Base-by-base conservation (phyloP, 2,329 filamentous ascomycete genomes). In the Talaromyces funiculosus region DNA sequence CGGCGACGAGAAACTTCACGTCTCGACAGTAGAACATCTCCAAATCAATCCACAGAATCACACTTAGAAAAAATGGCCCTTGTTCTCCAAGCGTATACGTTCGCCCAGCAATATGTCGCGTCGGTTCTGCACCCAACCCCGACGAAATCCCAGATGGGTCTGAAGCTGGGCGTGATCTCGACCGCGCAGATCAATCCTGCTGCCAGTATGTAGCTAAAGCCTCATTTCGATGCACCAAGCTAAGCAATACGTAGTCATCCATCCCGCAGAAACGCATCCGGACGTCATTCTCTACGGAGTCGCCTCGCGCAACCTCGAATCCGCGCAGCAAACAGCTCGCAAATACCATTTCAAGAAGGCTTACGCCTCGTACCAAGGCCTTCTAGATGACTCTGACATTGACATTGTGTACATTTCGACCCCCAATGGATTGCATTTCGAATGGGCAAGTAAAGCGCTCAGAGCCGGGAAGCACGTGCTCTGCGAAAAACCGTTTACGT, bases 271-370 rank as follows among this genome's bases (percentile, higher is more conserved):
- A 63, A 77, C 75, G 3, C 83, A 86, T 66, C 75, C 82, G 0
- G 80, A 83, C 43, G 79, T 85, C 6, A 72, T 84, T 10, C 64
- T 86, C 12, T 75, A 80, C 24, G 80, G 76, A 5, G 77, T 86
- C 8, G 82, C 83, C 1, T 81, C 82, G 2, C 77, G 82, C 2
- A 77, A 83, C 67, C 67, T 66, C 22, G 67, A 68, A 4, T 79
- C 72, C 57, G 84, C 83, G 0, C 68, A 76, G 54, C 73, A 71
- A 0, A 83, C 75, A 66, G 81, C 81, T 1, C 78, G 78, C 63
- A 80, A 79, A 57, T 75, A 84, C 67, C 72, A 73, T 4, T 82
- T 86, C 56, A 78, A 78, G 0, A 79, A 64, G 69, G 74, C 58
- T 72, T 72, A 55, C 18, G 66, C 65, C 18, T 69, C 67, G 7